Percentiles rank a stretch among this genome's conserved stretches.
Evolutionary conservation across 805 yeast species (phyloP).

Genomic region (Candida vaughaniae): DNA sequence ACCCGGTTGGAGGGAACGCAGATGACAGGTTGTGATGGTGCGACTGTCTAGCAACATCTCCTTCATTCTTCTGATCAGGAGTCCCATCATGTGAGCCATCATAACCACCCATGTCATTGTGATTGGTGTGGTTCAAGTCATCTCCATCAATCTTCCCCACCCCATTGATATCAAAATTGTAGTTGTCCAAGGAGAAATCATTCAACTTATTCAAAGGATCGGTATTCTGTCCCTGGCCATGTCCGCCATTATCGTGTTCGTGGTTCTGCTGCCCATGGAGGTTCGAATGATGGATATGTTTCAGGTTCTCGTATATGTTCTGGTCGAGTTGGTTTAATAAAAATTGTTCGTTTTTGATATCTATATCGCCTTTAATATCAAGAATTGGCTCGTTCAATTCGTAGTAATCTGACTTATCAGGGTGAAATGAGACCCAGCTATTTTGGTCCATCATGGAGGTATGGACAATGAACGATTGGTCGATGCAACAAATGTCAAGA

Average conservation of each 20-base stretch:
- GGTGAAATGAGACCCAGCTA: slow-evolving; percentile 17
- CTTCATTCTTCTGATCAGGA: not conserved
- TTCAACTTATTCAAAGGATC: slow-evolving; percentile 5
- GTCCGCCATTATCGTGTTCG: not conserved
- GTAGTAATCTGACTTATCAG: slow-evolving; percentile 16
- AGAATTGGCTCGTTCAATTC: slow-evolving; percentile 14
- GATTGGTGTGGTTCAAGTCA: slow-evolving; percentile 11
- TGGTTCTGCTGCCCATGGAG: no score
- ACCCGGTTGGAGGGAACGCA: slow-evolving; percentile 14
- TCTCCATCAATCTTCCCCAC: slow-evolving; percentile 26
- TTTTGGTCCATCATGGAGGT: slow-evolving; percentile 19
- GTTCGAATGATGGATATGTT: slow-evolving; percentile 3
- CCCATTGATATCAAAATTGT: slow-evolving; percentile 15
- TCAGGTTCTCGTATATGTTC: slow-evolving; percentile 23
- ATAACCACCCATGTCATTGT: not conserved
- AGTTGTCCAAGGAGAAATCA: slow-evolving; percentile 11
- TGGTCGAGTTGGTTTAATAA: slow-evolving; percentile 30
- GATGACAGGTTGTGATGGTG: slow-evolving; percentile 2
- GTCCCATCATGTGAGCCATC: not conserved
- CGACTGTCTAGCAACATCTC: not conserved
- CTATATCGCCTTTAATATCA: slow-evolving; percentile 14
- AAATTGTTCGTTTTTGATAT: slow-evolving; percentile 18
- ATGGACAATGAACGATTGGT: no score
- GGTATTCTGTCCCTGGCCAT: not conserved
- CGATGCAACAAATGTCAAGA: no score